Percentiles rank a stretch among this genome's conserved stretches.
These are phyloP conservation scores for Nevesoporus exiguus DNA, from an alignment of 768 basidiomycete species.

Conservation along the genomic window DNA sequence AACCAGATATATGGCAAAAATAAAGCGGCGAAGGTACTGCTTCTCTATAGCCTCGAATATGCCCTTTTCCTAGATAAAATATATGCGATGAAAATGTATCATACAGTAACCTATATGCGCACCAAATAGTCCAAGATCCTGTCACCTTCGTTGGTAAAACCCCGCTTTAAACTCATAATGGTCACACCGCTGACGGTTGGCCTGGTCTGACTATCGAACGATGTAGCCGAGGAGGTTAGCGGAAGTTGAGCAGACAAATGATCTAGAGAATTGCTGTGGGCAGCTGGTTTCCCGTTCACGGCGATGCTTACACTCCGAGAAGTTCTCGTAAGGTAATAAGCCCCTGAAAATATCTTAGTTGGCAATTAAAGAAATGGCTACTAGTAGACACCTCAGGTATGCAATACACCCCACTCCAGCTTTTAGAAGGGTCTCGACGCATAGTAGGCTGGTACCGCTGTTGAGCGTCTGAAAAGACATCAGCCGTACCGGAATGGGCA, in stretches of 20 bases:
- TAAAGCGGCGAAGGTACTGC: slow-evolving; percentile 79
- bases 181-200: slow-evolving; percentile 61
- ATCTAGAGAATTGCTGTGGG: slow-evolving; percentile 10
- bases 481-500: background rate
- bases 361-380: background rate
- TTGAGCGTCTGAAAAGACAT: slow-evolving; percentile 41
- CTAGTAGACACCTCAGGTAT: slow-evolving; percentile 54
- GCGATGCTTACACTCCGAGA: slow-evolving; percentile 51
- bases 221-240: slow-evolving; percentile 31
- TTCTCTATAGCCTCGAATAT: slow-evolving; percentile 85
- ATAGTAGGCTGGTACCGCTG: slow-evolving; percentile 59
- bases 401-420: slow-evolving; percentile 77
- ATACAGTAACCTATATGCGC: slow-evolving; percentile 24
- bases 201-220: slow-evolving; percentile 37
- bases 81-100: slow-evolving; percentile 10
- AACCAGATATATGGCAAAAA: slow-evolving; percentile 83
- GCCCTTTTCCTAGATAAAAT: slow-evolving; percentile 62
- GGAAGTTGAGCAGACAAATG: slow-evolving; percentile 32
- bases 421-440: slow-evolving; percentile 67
- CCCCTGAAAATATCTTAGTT: slow-evolving; percentile 44
- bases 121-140: slow-evolving; percentile 79
- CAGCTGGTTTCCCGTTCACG: background rate
- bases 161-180: slow-evolving; percentile 70
- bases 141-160: slow-evolving; percentile 81
- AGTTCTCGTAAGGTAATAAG: slow-evolving; percentile 76